These are phyloP conservation scores for Rhynchospora pubera DNA, from an alignment of 176 grass and related monocot genomes.

Conservation along the genomic window DNA sequence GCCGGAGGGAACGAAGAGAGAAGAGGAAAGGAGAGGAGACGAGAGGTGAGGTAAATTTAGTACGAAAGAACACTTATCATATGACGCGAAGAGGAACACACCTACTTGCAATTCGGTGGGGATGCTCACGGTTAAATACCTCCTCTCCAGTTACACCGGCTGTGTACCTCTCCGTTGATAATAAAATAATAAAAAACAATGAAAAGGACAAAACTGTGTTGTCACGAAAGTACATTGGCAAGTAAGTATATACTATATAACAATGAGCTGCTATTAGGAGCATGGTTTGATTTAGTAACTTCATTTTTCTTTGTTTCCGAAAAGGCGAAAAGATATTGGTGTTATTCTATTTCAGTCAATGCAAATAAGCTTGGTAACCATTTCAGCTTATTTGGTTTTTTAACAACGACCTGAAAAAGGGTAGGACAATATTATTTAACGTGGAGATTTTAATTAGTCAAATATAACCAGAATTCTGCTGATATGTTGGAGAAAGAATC, in stretches of 20 bases:
- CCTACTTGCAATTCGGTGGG: not conserved
- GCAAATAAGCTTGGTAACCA: too few relatives aligned
- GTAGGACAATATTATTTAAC: not conserved
- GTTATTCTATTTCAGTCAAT: too few relatives aligned
- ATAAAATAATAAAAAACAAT: not conserved
- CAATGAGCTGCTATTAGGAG: not conserved
- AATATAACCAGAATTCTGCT: not conserved
- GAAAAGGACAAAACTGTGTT: not conserved
- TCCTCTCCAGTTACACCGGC: not conserved
- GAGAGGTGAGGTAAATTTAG: not conserved
- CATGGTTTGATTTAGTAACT: not conserved
- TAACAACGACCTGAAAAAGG: too few relatives aligned
- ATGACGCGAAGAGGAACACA: slow-evolving; percentile 3
- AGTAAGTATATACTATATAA: too few relatives aligned
- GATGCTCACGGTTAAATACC: not conserved
- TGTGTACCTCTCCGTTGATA: not conserved
- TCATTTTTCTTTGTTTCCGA: too few relatives aligned
- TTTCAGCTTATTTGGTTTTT: too few relatives aligned
- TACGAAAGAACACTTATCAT: slow-evolving; percentile 21
- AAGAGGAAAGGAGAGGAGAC: not conserved
- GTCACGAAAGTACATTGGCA: not conserved
- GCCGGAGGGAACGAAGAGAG: not conserved
- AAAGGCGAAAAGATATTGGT: too few relatives aligned
- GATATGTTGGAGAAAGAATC: not conserved
- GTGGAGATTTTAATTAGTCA: not conserved